Base-by-base conservation (phyloP, 768 basidiomycete genomes). In the Tricholoma flavovirens region DNA sequence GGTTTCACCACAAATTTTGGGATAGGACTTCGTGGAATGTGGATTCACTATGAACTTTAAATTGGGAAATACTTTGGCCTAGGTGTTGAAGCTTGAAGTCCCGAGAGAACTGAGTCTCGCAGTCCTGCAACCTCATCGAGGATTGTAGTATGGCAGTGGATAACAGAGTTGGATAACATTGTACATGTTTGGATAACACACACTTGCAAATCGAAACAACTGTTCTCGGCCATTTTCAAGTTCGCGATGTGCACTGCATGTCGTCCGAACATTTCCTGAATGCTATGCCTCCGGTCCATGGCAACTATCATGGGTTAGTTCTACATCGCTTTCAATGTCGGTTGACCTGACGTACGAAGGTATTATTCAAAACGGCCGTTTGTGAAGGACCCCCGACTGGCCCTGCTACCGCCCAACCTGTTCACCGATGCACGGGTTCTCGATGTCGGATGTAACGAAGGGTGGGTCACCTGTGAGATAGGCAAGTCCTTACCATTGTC, bases 361-460 rank as follows among this genome's bases (percentile, higher is more conserved):
- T 93, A 91, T 65, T 93, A 93, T 72, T 72, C 77, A n/a, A 90
- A 88, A 69, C 80, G 89, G 5, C 84, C 83, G 0, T 75, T 73
- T 19, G 63, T 75, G 1, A 70, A 70, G 32, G 90, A 94, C 66
- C 77, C 81, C 0, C 81, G 93, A 14, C 76, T 96, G 2, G 74
- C 77, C 0, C 70, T 86, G 15, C 71, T 96, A 1, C 84, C 85
- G 0, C 38, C 68, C 3, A 60, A 68, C 1, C 71, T 87, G 32
- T 84, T 93, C 61, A 24, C 56, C 3, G 78, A 69, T 12, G 80
- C 81, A 56, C 72, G 75, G 48, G 86, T 94, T 2, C 77, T 96
- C 10, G 93, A 96, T 69, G 71, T 95, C 0, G 93, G 93, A 0
- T 91, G 90, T 66, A 96, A 95, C 67, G 86, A 90, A 64, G 93